These are phyloP conservation scores for Vaccinium macrocarpon DNA, from an alignment of 148 eudicot genomes.

Conservation along the genomic window DNA sequence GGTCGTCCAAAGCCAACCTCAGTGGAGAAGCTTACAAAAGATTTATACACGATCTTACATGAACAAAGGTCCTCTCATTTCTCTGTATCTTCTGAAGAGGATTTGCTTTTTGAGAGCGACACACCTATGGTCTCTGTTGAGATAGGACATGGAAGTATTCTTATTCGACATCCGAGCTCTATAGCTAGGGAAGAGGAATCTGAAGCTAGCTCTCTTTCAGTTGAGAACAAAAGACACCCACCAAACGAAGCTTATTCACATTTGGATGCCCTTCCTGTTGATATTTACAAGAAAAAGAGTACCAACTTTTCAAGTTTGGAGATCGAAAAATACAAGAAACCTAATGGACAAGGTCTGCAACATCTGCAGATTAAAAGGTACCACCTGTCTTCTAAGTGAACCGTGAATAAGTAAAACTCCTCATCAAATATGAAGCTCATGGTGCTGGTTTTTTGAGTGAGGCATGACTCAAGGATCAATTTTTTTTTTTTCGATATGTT, in stretches of 20 bases:
- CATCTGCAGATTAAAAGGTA: slow-evolving; percentile 64
- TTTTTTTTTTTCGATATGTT: not conserved
- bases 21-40: slow-evolving; percentile 90
- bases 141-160: slow-evolving; percentile 98
- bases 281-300: slow-evolving; percentile 33
- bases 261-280: slow-evolving; percentile 34
- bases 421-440: not conserved
- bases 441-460: not conserved
- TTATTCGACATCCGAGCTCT: slow-evolving; percentile 82
- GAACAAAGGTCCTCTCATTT: slow-evolving; percentile 73
- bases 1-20: slow-evolving; percentile 72
- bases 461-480: not conserved
- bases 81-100: slow-evolving; percentile 84
- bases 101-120: slow-evolving; percentile 82
- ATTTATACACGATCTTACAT: slow-evolving; percentile 72
- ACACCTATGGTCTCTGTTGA: slow-evolving; percentile 96
- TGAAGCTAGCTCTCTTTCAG: slow-evolving; percentile 96
- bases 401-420: not conserved
- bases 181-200: slow-evolving; percentile 86
- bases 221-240: slow-evolving; percentile 56
- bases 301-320: slow-evolving; percentile 29
- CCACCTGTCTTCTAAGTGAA: not conserved
- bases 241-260: slow-evolving; percentile 50
- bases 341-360: slow-evolving; percentile 36
- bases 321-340: slow-evolving; percentile 37